Evolutionary conservation across 108 stramenopile genomes (phyloP), one percentile per base, ranked within the genome.

Genomic region (Nitzschia sp.): DNA sequence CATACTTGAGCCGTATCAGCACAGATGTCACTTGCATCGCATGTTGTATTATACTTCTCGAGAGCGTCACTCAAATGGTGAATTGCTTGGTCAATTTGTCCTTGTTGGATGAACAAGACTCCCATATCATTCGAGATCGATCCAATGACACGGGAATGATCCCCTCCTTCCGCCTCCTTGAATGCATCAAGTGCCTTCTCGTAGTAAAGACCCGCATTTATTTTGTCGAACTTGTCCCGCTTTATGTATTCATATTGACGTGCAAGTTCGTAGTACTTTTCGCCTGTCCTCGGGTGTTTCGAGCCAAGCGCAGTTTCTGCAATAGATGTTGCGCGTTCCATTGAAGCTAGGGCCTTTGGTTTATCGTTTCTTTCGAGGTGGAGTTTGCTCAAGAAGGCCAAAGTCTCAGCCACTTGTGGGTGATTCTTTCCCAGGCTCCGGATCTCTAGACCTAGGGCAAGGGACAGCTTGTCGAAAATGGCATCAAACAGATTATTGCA

Each of bases 381-480:
- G 38, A 73, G 38, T 11, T 30, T 68, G 19, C 72, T 62, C 27
- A 81, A 21, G 2, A 72, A 56, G 0, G 41, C 57, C 3, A 58
- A 35, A 2, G 75, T 73, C 32, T 72, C 68, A 8, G 80, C 71
- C 45, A 81, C 68, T 52, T 76, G 73, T 57, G 80, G 80, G 36
- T 81, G 80, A 15, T 45, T 45, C 44, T 72, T 55, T 9, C 80
- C 80, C 17, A 76, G 57, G 27, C 50, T 52, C 22, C 61, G 53
- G 21, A 58, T 28, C 36, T 77, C 80, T 16, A 77, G 66, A 46
- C 44, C 34, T 2, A 80, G 59, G 23, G 57, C 79, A 16, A 46
- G 57, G 17, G 55, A 62, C 5, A 75, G 38, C 30, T 69, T 58
- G 33, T 69, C 66, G 21, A 58, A 63, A 13, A 65, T 58, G n/a